Evolutionary conservation across 2,329 filamentous ascomycete species (phyloP).

Genomic region (Aspergillus glaucus): DNA sequence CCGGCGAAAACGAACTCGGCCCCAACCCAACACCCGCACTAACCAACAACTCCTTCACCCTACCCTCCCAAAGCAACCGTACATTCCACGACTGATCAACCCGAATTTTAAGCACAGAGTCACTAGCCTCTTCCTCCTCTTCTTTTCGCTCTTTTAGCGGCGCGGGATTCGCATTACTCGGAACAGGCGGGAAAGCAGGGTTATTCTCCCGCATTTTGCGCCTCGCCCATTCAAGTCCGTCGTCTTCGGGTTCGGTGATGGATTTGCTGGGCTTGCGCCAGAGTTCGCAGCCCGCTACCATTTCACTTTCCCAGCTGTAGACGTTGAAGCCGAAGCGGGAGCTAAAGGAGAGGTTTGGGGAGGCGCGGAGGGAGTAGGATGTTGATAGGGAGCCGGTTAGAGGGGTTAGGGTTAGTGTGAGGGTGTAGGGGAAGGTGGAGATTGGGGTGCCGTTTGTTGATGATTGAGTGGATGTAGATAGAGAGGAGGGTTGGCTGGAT

Average conservation of each 20-base stretch:
- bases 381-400: slow-evolving; percentile 90
- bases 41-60: slow-evolving; percentile 86
- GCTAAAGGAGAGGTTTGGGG: slow-evolving; percentile 73
- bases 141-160: slow-evolving; percentile 9
- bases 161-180: slow-evolving; percentile 5
- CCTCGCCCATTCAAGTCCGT: slow-evolving; percentile 40
- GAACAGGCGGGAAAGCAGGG: slow-evolving; percentile 12
- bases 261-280: slow-evolving; percentile 58
- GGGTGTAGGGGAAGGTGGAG: slow-evolving; percentile 82
- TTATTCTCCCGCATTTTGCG: slow-evolving; percentile 28
- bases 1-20: slow-evolving; percentile 34
- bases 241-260: slow-evolving; percentile 28
- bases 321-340: slow-evolving; percentile 95
- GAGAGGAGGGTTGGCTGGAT: slow-evolving; percentile 15
- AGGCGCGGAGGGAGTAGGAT: slow-evolving; percentile 85
- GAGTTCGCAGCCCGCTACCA: slow-evolving; percentile 85
- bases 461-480: slow-evolving; percentile 17
- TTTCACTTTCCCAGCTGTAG: slow-evolving; percentile 94
- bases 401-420: slow-evolving; percentile 87
- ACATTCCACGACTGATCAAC: slow-evolving; percentile 84
- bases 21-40: slow-evolving; percentile 84
- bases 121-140: slow-evolving; percentile 52
- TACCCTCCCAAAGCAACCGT: slow-evolving; percentile 84
- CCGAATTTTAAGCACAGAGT: slow-evolving; percentile 82
- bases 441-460: slow-evolving; percentile 26